Base-by-base conservation (phyloP, 768 basidiomycete species). In the Kwoniella sp. region DNA sequence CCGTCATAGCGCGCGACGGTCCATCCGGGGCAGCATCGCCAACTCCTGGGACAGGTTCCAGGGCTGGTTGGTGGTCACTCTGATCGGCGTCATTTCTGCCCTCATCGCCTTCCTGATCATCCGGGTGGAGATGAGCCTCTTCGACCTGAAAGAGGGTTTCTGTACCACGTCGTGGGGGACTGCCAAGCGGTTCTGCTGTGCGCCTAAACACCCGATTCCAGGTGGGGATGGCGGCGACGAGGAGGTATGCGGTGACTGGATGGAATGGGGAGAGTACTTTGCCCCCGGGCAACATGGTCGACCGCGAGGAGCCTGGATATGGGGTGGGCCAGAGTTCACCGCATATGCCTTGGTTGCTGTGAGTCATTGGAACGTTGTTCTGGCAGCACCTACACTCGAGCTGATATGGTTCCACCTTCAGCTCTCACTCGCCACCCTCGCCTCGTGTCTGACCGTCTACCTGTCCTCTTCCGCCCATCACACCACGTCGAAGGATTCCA, bases 101-200 rank as follows among this genome's bases (percentile, higher is more conserved):
- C 53, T 91, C 39, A 76, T 87, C 32, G 93, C 93, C 3, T 96
- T 89, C 70, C 73, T 88, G 49, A 85, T 99, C 59, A 82, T 91
- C 32, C 83, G 87, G 17, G 79, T 81, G 53, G 95, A 99, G 67
- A 85, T 87, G 69, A 85, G 83, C 80, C 77, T 98, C 8, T 99
- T 96, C 65, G 89, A 93, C 73, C 69, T 85, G 49, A 98, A 98
- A 75, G 87, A 89, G 44, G 95, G 95, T 0, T 88, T 87, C 69
- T 99, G 93, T 73, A 63, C 64, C 2, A 73, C 74, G 0, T 78
- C 78, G 0, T 86, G 86, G 84, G 85, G 80, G 77, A 85, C 81
- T 60, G 83, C 89, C 0, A 84, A 81, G 59, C 78, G 84, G 3
- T 89, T 89, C 73, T 99, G 93, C 70, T 96, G 91, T 71, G 81